phyloP scores from a whole-genome alignment of 148 eudicot species.

The Spergularia bocconei region DNA sequence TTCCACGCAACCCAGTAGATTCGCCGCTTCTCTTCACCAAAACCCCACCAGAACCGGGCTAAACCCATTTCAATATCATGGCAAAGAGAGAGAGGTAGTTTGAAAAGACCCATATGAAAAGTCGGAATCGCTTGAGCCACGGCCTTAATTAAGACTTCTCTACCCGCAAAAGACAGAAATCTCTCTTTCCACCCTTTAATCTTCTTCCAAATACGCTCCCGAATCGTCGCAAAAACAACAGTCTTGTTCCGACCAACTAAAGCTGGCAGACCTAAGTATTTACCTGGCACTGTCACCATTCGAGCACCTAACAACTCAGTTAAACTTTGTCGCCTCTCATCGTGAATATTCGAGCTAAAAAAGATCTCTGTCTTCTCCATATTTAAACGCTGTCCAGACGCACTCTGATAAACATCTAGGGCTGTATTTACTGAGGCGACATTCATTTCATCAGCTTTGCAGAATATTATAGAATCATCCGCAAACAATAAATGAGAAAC shows the following conservation, averaged over 20 bases:
- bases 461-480: constrained; percentile 12
- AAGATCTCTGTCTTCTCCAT: background rate
- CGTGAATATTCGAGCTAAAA: background rate
- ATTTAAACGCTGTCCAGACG: background rate
- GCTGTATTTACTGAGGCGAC: background rate
- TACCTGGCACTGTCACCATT: no score
- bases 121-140: background rate
- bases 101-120: background rate
- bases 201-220: background rate
- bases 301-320: no score
- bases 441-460: background rate
- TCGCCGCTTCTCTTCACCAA: background rate
- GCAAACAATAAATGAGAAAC: background rate
- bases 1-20: background rate
- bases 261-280: no score
- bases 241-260: no score
- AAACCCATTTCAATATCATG: background rate
- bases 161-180: background rate
- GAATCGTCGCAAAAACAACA: no score
- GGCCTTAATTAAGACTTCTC: background rate
- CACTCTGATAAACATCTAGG: background rate
- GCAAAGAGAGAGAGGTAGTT: background rate
- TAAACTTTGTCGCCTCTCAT: no score
- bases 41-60: background rate
- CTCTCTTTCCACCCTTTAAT: background rate